Evolutionary conservation across 2,329 filamentous ascomycete species (phyloP), one percentile per base, ranked within the genome.

Genomic region (Diaporthe velutina): DNA sequence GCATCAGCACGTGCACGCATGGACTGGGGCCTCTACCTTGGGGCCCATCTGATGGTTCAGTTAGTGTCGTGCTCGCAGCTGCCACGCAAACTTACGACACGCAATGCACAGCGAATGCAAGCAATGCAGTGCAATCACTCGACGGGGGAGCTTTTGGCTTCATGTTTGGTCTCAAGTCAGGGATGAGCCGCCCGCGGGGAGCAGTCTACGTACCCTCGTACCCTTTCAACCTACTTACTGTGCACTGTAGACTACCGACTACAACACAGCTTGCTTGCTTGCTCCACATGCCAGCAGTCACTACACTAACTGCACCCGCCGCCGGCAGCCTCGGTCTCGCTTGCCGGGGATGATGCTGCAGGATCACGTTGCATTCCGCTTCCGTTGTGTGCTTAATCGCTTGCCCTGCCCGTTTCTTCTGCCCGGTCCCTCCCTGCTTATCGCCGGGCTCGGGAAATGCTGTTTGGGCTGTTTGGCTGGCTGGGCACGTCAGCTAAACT

Each of bases 361-460:
- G 30, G 12, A 28, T 52, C 55, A 71, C 52, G 70, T 71, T 71
- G 42, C 55, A 61, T 61, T 52, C 70, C 70, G 70, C 57, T 52
- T 71, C 70, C 70, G 42, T 71, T 40, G 55, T 48, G 66, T 17
- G 52, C 25, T 30, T 30, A 19, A 30, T 42, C 13, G 9, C n/a
- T 19, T 42, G 57, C 57, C 33, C 22, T n/a, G 52, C 35, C 25
- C 25, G 13, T 30, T 35, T 9, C 54, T 30, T 40, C 64, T 28
- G 48, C 35, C 68, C 40, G 25, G 25, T 35, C 50, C 60, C 28
- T 48, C 5, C 60, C 4, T 50, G 45, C 70, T 64, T 54, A 55
- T 72, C 70, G 35, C 57, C 70, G 57, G 58, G 30, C 70, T 38
- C 61, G 61, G 61, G 57, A 35, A 35, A 42, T 61, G 54, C 54